These are phyloP conservation scores for Annulohypoxylon nitens DNA, from an alignment of 495 filamentous ascomycete genomes.

Conservation along the genomic window DNA sequence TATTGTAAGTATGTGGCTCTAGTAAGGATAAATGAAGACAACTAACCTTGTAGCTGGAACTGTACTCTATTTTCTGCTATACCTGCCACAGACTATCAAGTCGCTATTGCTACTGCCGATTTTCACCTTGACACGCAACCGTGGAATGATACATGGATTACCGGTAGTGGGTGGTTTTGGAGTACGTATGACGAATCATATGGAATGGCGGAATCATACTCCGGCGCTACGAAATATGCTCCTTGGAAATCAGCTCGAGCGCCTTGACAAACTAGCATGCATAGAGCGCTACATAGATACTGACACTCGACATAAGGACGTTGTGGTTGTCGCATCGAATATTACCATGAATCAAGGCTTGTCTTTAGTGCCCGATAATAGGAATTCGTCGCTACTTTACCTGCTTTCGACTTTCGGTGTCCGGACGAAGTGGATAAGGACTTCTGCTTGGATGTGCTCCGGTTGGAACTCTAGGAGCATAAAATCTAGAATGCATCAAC, in stretches of 20 bases:
- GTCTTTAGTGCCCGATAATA: not conserved
- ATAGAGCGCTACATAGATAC: not conserved
- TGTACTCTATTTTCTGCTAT: not conserved
- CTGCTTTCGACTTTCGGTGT: not conserved
- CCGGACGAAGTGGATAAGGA: not conserved
- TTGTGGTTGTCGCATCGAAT: not conserved
- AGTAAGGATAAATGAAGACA: not conserved
- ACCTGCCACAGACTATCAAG: not conserved
- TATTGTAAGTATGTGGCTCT: not conserved
- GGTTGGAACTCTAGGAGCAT: not conserved
- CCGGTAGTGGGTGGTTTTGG: not conserved
- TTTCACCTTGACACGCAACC: not conserved
- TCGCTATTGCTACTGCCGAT: not conserved
- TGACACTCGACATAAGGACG: not conserved
- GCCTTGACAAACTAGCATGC: not conserved
- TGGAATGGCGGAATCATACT: not conserved
- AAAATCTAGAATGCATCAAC: not conserved
- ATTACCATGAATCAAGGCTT: not conserved
- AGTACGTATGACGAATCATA: not conserved
- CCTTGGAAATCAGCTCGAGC: not conserved
- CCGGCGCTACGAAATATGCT: not conserved
- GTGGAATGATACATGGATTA: not conserved
- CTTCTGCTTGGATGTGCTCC: not conserved
- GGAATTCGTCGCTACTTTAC: not conserved
- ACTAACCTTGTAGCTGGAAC: not conserved